Evolutionary conservation across 257 asterid species (phyloP), one percentile per base, ranked within the genome.

Genomic region (Gentiana straminea): DNA sequence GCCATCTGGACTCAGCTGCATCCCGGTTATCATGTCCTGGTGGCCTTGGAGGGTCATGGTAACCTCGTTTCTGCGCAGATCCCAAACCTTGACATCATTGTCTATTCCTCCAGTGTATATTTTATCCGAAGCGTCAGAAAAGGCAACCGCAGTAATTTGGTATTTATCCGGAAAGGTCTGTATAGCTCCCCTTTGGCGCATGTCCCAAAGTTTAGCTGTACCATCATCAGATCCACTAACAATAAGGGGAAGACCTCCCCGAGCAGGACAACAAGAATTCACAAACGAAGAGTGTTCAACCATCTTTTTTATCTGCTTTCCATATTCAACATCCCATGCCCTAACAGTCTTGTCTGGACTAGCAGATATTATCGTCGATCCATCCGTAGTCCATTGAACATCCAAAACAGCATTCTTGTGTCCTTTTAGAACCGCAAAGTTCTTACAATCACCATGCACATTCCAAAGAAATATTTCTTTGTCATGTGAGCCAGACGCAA

Each of bases 201-300:
- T 83, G 65, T 92, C 99, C 99, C 99, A 92, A 49, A 92, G 95
- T 59, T 92, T 92, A 49, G 99, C 90, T 33, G 97, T 88, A 44
- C 99, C 99, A 64, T 92, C 99, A 51, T 92, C 99, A 1, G 99
- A 92, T 55, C 99, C 99, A 48, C 97, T 92, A 52, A 88, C 94
- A 35, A 92, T 83, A 51, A 88, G 94, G 35, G 99, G 99, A 4
- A 94, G 97, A 13, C 97, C 97, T 71, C 99, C 72, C 35, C 97
- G 84, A 68, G 95, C 97, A 15, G 93, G 86, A 59, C 89, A 75
- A 41, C 97, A 92, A 33, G 99, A 85, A 68, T 88, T 92, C 66
- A 92, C 97, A 33, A 83, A 89, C 61, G 74, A 81, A 45, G 89
- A 76, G 81, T 92, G 99, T 45, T 94, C 99, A 0, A 81, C 77